Evolutionary conservation across 2,329 filamentous ascomycete genomes (phyloP), one percentile per base, ranked within the genome.

Genomic region (Fusarium falciforme): DNA sequence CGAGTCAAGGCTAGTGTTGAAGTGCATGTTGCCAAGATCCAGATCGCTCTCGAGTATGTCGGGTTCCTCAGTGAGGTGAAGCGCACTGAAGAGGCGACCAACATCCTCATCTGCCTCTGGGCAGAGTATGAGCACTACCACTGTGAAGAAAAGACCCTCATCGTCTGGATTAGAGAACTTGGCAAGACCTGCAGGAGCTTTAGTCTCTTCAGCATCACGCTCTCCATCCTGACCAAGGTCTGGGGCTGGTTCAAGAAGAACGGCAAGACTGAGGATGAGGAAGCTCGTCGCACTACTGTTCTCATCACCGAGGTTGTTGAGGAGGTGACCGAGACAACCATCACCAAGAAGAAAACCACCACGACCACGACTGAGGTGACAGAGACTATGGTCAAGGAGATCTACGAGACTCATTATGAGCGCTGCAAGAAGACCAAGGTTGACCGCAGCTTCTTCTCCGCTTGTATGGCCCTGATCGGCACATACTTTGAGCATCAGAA

Each of bases 101-200:
- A 80, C 55, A 83, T 85, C 11, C 77, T 85, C 62, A 80, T 84
- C 35, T 83, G 82, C 35, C 72, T 85, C 8, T 85, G 83, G 83
- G 80, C 80, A 1, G 83, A 85, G 74, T 84, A 84, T 42, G 81
- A 84, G 71, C 75, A 84, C 64, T 71, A 80, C 60, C 67, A 60
- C 2, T 81, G 80, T n/a, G 79, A 82, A 60, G 74, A 79, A 0
- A 75, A 82, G 73, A 61, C 74, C 2, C 77, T 84, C 14, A 77
- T 83, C n/a, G 67, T 83, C 36, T 80, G 78, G 61, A 79, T 84
- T 52, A 78, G 78, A 44, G 80, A 84, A 55, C 78, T 85, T 5
- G 83, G 81, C 22, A 68, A 78, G 0, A 64, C 81, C 2, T 82
- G 83, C 72, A 77, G 75, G 61, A 64, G 72, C 0, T 81, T 83